Conservation (phyloP, 306 rosid genomes). For the Sophora flavescens region DNA sequence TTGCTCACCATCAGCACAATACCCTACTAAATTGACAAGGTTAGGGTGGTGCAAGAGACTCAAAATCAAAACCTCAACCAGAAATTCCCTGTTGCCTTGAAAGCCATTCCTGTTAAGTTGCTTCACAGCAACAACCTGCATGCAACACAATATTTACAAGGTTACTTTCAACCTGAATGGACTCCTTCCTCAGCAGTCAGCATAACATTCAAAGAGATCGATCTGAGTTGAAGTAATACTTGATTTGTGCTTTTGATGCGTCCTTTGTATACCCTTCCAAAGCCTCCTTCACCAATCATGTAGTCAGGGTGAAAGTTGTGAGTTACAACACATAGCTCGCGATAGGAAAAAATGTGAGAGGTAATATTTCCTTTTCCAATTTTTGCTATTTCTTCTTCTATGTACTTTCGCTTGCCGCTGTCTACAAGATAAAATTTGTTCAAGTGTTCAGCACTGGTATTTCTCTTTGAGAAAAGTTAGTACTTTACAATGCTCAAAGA, state of each 20-base stretch:
- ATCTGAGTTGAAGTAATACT: slow-evolving; percentile 50
- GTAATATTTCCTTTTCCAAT: slow-evolving; percentile 77
- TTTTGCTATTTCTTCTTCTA: slow-evolving; percentile 60
- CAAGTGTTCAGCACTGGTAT: neutral
- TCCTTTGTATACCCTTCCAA: slow-evolving; percentile 90
- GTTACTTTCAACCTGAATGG: neutral
- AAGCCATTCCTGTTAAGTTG: slow-evolving; percentile 91
- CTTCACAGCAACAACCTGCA: slow-evolving; percentile 89
- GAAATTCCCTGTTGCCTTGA: slow-evolving; percentile 93
- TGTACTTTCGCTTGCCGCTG: slow-evolving; percentile 42
- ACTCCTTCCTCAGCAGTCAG: neutral
- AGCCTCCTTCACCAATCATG: slow-evolving; percentile 95
- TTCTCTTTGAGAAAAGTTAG: neutral
- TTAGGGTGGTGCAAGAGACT: slow-evolving; percentile 83
- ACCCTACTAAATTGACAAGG: slow-evolving; percentile 89
- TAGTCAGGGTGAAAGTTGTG: slow-evolving; percentile 66
- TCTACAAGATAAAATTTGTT: slow-evolving; percentile 29
- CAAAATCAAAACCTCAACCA: slow-evolving; percentile 92
- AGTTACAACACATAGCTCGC: slow-evolving; percentile 77
- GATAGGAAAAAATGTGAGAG: slow-evolving; percentile 63
- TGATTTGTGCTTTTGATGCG: slow-evolving; percentile 55
- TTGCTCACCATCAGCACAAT: slow-evolving; percentile 86
- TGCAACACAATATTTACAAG: slow-evolving; percentile 16
- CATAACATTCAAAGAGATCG: slow-evolving; percentile 27
- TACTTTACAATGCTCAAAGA: slow-evolving; percentile 3